Conservation (phyloP, 306 rosid species). For the Cicer bijugum region DNA sequence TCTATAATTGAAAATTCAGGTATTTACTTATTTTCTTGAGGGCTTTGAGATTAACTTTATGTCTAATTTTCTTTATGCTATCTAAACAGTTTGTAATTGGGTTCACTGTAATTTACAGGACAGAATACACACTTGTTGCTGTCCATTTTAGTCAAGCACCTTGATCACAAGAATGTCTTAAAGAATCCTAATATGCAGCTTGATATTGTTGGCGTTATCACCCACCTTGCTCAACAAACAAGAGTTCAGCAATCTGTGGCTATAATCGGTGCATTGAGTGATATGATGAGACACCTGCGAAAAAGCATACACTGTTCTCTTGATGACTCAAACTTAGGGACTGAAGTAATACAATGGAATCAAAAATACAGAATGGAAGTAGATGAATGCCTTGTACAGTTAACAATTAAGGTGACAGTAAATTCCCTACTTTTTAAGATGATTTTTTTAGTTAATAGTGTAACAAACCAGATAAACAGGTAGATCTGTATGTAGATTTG, state of each 20-base stretch:
- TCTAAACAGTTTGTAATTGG: constrained; percentile 31
- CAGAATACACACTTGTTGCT: constrained; percentile 82
- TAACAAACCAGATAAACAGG: constrained; percentile 31
- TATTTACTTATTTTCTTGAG: constrained; percentile 50
- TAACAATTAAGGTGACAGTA: constrained; percentile 76
- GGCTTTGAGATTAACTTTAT: constrained; percentile 33
- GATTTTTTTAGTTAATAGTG: constrained; percentile 40
- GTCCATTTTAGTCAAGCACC: constrained; percentile 89
- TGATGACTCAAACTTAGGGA: constrained; percentile 77
- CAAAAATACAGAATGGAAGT: constrained; percentile 67
- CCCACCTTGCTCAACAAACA: constrained; percentile 74
- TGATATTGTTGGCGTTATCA: constrained; percentile 76
- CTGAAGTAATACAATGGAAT: constrained; percentile 79
- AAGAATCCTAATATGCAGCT: constrained; percentile 85
- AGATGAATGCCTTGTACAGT: constrained; percentile 85
- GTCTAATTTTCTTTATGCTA: constrained; percentile 18
- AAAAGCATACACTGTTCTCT: constrained; percentile 91
- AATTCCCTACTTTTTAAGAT: constrained; percentile 27
- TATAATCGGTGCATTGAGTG: constrained; percentile 76
- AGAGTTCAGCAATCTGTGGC: constrained; percentile 82
- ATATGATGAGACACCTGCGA: constrained; percentile 88
- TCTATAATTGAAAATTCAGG: constrained; percentile 63
- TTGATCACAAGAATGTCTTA: constrained; percentile 92
- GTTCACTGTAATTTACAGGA: constrained; percentile 62
- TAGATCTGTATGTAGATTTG: constrained; percentile 23